A percentile compares a stretch with the other conserved stretches of the same genome.
These are phyloP conservation scores for Postia placenta DNA, from an alignment of 768 basidiomycete genomes.

Conservation along the genomic window DNA sequence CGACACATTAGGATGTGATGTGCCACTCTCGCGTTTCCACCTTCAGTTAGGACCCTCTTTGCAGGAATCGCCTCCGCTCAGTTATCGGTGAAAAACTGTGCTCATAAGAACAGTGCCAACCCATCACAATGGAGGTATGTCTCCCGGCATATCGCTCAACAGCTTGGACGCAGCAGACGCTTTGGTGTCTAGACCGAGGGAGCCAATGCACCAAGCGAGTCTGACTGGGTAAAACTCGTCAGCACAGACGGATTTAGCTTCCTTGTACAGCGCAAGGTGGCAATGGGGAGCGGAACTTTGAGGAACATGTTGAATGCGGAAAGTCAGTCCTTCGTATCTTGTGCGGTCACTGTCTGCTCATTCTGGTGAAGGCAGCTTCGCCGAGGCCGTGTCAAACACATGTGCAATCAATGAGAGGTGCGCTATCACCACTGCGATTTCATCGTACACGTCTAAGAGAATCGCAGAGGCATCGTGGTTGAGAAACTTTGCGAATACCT, in stretches of 20 bases:
- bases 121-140: too few relatives aligned
- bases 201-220: slow-evolving; percentile 22
- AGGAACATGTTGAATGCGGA: slow-evolving; percentile 72
- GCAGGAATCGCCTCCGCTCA: too few relatives aligned
- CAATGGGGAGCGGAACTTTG: slow-evolving; percentile 75
- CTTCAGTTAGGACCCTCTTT: too few relatives aligned
- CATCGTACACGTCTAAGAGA: slow-evolving; percentile 14
- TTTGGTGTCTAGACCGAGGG: too few relatives aligned
- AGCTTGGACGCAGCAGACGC: too few relatives aligned
- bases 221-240: slow-evolving; percentile 71
- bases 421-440: slow-evolving; percentile 10
- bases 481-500: slow-evolving; percentile 91
- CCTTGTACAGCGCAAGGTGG: slow-evolving; percentile 70
- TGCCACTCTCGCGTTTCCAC: too few relatives aligned
- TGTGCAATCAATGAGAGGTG: slow-evolving; percentile 72
- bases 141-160: too few relatives aligned
- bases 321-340: slow-evolving; percentile 34
- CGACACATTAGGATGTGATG: too few relatives aligned
- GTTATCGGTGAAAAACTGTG: too few relatives aligned
- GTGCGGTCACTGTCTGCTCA: too few relatives aligned
- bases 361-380: slow-evolving; percentile 62
- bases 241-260: slow-evolving; percentile 80
- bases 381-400: slow-evolving; percentile 66
- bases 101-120: too few relatives aligned
- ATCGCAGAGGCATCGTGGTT: slow-evolving; percentile 62